A percentile compares a stretch with the other conserved stretches of the same genome.
Evolutionary conservation across 108 stramenopile species (phyloP).

Genomic region (Bacterosira constricta): DNA sequence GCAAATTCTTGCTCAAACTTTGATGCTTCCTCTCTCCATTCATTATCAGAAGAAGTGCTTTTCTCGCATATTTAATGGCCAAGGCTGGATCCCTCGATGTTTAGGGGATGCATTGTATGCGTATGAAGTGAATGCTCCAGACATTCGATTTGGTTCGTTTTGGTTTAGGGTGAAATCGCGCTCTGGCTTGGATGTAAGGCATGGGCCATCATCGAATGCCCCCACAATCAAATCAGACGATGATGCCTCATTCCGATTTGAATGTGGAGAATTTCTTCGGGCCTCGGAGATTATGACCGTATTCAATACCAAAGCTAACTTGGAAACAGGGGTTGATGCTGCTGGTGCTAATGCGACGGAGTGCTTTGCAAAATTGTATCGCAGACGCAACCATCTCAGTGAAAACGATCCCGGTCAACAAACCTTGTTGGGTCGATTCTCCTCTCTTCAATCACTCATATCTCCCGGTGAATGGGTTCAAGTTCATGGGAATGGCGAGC

Average conservation of each 20-base stretch:
- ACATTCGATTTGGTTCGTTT: constrained; percentile 79
- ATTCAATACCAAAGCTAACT: constrained; percentile 33
- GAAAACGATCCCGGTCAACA: constrained; percentile 33
- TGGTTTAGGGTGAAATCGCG: constrained; percentile 78
- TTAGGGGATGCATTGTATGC: constrained; percentile 22
- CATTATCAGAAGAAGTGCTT: constrained; percentile 54
- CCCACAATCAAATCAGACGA: constrained; percentile 71
- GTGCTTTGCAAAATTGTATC: constrained; percentile 84
- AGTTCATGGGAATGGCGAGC: constrained; percentile 54
- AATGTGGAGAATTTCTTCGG: constrained; percentile 87
- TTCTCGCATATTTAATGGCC: constrained; percentile 70
- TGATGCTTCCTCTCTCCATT: not conserved
- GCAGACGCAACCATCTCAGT: constrained; percentile 58
- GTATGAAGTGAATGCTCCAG: constrained; percentile 54
- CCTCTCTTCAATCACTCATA: constrained; percentile 58
- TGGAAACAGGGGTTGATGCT: not conserved
- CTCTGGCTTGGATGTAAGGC: constrained; percentile 72
- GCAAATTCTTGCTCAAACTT: not conserved
- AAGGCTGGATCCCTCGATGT: constrained; percentile 82
- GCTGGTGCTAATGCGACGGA: constrained; percentile 39
- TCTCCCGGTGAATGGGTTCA: constrained; percentile 85
- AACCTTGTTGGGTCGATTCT: constrained; percentile 28
- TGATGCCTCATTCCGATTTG: constrained; percentile 76
- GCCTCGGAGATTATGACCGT: constrained; percentile 83
- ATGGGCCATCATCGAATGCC: constrained; percentile 75